Conservation (phyloP, 1,284 basidiomycete genomes). For the Golubevia pallescens region DNA sequence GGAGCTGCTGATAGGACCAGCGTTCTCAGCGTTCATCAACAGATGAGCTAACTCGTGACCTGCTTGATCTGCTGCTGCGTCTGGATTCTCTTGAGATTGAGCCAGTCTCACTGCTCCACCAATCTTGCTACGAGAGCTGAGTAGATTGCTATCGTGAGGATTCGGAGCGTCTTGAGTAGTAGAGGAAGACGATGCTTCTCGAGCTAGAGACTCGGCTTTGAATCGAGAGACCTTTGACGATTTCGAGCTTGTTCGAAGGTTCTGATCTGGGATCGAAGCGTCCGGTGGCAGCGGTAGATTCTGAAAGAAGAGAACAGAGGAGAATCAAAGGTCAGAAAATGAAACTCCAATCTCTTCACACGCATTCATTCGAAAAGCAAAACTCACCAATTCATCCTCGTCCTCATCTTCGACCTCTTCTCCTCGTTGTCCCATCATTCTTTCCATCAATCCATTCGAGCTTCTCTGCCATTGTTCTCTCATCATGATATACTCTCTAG, state of each 20-base stretch:
- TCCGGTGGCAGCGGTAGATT: slow-evolving; percentile 25
- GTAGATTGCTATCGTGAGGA: no score
- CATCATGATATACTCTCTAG: slow-evolving; percentile 50
- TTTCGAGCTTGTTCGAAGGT: slow-evolving; percentile 7
- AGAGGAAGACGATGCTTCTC: not conserved
- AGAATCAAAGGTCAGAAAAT: not conserved
- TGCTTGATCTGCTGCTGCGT: not conserved
- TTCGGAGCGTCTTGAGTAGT: no score
- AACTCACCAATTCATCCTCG: slow-evolving; percentile 11
- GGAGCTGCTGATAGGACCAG: no score
- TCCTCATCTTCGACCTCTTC: slow-evolving; percentile 10
- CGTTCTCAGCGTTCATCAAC: slow-evolving; percentile 25
- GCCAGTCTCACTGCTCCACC: no score
- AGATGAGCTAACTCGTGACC: slow-evolving; percentile 20
- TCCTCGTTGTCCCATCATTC: slow-evolving; percentile 10
- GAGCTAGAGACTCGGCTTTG: slow-evolving; percentile 26
- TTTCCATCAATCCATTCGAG: no score
- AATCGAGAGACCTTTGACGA: slow-evolving; percentile 31
- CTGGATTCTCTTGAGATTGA: not conserved
- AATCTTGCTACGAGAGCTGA: no score
- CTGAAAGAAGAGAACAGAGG: not conserved
- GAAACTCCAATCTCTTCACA: not conserved
- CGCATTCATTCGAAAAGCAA: slow-evolving; percentile 4
- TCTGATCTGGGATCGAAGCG: slow-evolving; percentile 26
- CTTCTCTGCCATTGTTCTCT: slow-evolving; percentile 20